A percentile compares a stretch with the other conserved stretches of the same genome.
Conservation (phyloP, 2,329 filamentous ascomycete genomes). For the Cytospora piceae region DNA sequence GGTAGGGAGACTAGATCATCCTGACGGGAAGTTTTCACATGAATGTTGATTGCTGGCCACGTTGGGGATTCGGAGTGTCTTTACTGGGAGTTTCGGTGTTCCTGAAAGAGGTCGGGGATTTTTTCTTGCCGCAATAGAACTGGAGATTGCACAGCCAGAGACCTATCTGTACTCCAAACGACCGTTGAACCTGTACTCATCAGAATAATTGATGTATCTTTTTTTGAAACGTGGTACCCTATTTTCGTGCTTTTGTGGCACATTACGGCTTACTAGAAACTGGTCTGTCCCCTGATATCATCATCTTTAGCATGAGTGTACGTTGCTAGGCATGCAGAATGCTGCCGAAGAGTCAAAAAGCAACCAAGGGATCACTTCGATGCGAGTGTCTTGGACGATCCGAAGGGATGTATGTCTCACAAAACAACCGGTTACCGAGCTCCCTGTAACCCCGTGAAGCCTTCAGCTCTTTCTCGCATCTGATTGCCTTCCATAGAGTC, state of each 20-base stretch:
- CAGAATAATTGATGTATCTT: neutral
- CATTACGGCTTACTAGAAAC: neutral
- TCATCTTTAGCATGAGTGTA: neutral
- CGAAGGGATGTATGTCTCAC: slow-evolving; percentile 1
- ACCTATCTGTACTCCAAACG: neutral
- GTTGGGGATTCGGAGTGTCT: neutral
- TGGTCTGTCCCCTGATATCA: neutral
- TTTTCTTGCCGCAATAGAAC: neutral
- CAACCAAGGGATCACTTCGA: neutral
- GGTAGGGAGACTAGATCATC: neutral
- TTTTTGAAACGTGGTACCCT: neutral
- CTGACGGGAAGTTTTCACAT: neutral
- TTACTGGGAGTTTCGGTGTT: neutral
- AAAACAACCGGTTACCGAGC: neutral
- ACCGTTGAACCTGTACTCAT: neutral
- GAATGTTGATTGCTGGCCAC: neutral
- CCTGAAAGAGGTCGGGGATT: neutral
- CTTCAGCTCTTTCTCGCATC: neutral
- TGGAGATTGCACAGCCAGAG: neutral
- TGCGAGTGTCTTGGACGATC: neutral
- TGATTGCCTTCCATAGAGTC: neutral
- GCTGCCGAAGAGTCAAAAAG: neutral
- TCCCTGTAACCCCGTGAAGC: neutral
- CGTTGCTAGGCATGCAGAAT: neutral
- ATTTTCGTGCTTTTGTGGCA: neutral